These are phyloP conservation scores for Lipomyces yamanashiensis DNA, from an alignment of 805 yeast species.

Conservation along the genomic window DNA sequence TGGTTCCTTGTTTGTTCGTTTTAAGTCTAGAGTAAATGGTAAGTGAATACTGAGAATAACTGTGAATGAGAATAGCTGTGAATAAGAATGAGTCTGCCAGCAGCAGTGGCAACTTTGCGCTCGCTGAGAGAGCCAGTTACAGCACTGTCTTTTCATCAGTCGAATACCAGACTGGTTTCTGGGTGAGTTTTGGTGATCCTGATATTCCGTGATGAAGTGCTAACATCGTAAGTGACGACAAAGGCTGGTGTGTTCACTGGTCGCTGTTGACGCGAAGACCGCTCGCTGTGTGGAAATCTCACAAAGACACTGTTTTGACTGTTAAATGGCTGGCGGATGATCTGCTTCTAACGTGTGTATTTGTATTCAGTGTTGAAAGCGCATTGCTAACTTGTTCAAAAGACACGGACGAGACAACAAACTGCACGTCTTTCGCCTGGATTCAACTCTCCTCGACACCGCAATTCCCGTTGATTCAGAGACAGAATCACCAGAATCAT, in stretches of 20 bases:
- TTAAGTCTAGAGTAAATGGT: neutral
- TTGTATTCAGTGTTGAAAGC: neutral
- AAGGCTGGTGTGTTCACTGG: conserved; percentile 72
- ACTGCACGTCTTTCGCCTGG: conserved; percentile 43
- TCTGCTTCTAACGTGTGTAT: conserved; percentile 46
- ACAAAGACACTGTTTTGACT: conserved; percentile 56
- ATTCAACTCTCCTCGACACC: conserved; percentile 51
- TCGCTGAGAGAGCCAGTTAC: conserved; percentile 18
- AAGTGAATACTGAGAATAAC: neutral
- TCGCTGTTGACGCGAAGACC: conserved; percentile 62
- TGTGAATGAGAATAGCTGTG: neutral
- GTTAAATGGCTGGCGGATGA: conserved; percentile 49
- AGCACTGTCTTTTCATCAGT: conserved; percentile 23
- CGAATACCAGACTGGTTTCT: conserved; percentile 23
- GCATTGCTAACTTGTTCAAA: conserved; percentile 36
- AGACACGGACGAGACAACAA: conserved; percentile 74
- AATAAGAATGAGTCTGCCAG: conserved; percentile 12
- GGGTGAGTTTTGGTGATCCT: conserved; percentile 12
- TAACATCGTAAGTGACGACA: conserved; percentile 51
- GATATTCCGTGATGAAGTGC: neutral
- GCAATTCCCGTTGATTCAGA: conserved; percentile 38
- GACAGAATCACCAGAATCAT: conserved; percentile 31
- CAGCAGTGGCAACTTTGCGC: conserved; percentile 30
- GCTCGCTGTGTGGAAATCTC: conserved; percentile 62
- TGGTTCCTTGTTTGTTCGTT: no score